These are phyloP conservation scores for Cyberlindnera bimundalis DNA, from an alignment of 805 yeast genomes.

Conservation along the genomic window DNA sequence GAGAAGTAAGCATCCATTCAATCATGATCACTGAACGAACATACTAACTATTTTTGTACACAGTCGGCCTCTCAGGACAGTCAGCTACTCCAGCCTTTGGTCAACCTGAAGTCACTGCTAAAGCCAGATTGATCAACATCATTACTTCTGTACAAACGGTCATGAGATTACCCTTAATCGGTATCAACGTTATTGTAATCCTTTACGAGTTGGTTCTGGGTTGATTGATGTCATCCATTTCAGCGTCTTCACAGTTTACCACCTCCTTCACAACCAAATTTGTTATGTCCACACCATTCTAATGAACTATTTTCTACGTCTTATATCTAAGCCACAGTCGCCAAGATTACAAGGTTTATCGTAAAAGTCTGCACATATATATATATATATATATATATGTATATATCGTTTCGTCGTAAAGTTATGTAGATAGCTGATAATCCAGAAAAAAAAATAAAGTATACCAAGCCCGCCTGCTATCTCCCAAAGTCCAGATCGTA, in stretches of 20 bases:
- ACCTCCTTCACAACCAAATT: no score
- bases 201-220: conserved; percentile 69
- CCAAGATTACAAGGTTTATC: no score
- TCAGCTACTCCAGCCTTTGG: conserved; percentile 41
- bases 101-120: conserved; percentile 44
- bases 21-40: conserved; percentile 1
- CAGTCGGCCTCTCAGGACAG: conserved; percentile 42
- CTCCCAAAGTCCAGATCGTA: not conserved
- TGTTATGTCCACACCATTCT: conserved; percentile 2
- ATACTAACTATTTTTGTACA: no score
- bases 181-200: conserved; percentile 61
- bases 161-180: conserved; percentile 71
- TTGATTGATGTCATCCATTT: no score
- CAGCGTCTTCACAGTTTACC: no score
- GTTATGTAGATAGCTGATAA: no score
- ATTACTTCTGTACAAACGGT: conserved; percentile 75
- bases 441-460: no score
- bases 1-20: conserved; percentile 35
- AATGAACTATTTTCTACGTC: conserved; percentile 1
- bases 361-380: no score
- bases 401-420: no score
- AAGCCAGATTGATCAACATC: conserved; percentile 56
- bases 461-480: not conserved
- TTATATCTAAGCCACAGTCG: no score
- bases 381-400: no score